Evolutionary conservation across 1,139 yeast genomes (phyloP), one percentile per base, ranked within the genome.

Genomic region (Scheffersomyces insectosa): DNA sequence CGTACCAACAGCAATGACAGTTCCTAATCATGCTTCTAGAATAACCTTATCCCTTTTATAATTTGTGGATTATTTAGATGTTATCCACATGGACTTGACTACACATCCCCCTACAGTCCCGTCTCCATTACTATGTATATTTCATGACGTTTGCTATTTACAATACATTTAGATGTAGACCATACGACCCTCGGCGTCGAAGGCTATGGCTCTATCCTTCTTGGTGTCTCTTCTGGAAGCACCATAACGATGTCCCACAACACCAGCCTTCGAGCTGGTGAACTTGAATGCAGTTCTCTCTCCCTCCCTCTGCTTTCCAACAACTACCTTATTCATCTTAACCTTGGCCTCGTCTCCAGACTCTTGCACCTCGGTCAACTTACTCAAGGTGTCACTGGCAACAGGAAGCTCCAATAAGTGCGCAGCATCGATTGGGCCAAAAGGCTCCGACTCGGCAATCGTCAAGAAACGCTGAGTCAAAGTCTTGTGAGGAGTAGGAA

Each of bases 401-500:
- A 96, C 95, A 61, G 88, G 93, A 51, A 91, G 75, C 37, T 79
- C 90, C 54, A 88, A 80, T 36, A 87, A 79, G 47, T 82, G 72
- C 40, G 99, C 97, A n/a, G 99, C 97, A 60, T 93, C 98, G 7
- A 90, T 79, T 6, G 98, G 96, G 4, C 97, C 97, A 64, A 91
- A 91, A n/a, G 97, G 96, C 67, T 90, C 95, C 15, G 91, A 83
- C 68, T 93, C 98, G 11, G 97, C 93, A 62, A 93, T 85, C 16
- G 95, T 86, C 62, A 89, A 69, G 71, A 90, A 91, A 52, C 95
- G 77, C 54, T 95, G 91, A 50, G 83, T 83, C 51, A 85, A 75
- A 3, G 97, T 88, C 66, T 85, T 88, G 52, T 82, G 79, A 20
- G 97, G 97, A 44, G 88, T 83, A 28, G 97, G 97, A 72, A 91